These are phyloP conservation scores for Lagenaria siceraria DNA, from an alignment of 306 rosid genomes.

Conservation along the genomic window DNA sequence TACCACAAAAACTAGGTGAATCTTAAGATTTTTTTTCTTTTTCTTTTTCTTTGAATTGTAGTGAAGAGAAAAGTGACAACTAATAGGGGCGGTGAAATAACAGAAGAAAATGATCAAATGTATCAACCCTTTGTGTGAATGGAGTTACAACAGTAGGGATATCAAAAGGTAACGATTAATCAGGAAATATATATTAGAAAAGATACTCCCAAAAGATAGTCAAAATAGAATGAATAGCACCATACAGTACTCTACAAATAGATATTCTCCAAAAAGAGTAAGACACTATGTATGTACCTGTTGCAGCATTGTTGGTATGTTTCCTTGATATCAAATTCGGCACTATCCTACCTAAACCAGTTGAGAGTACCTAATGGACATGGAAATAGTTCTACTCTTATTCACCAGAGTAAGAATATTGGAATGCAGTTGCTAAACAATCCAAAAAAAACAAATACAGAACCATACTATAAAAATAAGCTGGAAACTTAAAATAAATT, in stretches of 20 bases:
- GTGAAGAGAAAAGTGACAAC: background rate
- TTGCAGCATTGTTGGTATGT: conserved; percentile 98
- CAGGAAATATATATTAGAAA: background rate
- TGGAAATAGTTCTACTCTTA: conserved; percentile 21
- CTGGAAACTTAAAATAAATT: conserved; percentile 9
- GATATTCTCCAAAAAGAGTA: background rate
- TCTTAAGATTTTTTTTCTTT: background rate
- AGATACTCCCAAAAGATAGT: background rate
- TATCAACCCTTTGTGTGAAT: background rate
- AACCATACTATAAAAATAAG: conserved; percentile 10
- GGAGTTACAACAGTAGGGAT: background rate
- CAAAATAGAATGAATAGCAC: background rate
- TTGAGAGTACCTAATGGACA: conserved; percentile 77
- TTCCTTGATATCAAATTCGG: conserved; percentile 97
- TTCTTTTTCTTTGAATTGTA: background rate
- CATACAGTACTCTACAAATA: background rate
- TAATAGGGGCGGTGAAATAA: background rate
- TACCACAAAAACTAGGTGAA: background rate
- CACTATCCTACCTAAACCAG: conserved; percentile 95
- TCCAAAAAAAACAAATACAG: conserved; percentile 9
- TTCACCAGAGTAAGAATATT: conserved; percentile 15
- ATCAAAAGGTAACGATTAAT: background rate
- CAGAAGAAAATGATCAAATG: background rate
- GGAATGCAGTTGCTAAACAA: conserved; percentile 17
- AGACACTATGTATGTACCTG: conserved; percentile 44